phyloP scores from a whole-genome alignment of 140 eudicot species.

The Erigeron philadelphicus region DNA sequence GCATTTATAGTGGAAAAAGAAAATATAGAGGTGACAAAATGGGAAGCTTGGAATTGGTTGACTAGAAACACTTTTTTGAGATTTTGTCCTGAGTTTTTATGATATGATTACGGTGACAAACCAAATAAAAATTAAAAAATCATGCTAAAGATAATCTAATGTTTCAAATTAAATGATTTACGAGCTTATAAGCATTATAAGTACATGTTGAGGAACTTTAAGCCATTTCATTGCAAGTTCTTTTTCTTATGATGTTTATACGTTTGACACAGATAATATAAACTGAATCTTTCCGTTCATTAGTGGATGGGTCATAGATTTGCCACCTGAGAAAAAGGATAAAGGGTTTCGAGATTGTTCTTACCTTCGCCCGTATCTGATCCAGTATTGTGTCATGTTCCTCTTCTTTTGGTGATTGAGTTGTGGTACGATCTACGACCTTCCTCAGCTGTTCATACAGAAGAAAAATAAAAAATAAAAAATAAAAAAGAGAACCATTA shows the following conservation, averaged over 20 bases:
- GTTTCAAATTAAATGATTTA: not conserved
- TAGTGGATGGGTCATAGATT: not conserved
- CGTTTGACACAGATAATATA: not conserved
- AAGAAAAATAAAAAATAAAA: conserved; percentile 9
- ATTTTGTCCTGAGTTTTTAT: not conserved
- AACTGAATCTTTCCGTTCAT: not conserved
- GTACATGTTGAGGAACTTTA: not conserved
- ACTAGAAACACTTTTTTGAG: not conserved
- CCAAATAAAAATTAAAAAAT: not conserved
- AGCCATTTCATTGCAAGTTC: not conserved
- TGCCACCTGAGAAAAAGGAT: not conserved
- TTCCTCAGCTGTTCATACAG: conserved; percentile 56
- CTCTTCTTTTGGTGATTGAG: conserved; percentile 47
- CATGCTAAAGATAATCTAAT: not conserved
- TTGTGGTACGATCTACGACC: conserved; percentile 52
- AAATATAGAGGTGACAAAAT: not conserved
- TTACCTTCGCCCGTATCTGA: conserved; percentile 77
- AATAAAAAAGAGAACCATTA: conserved; percentile 1
- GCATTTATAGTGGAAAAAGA: not conserved
- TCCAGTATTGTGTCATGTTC: conserved; percentile 62
- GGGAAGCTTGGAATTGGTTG: not conserved
- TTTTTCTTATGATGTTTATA: not conserved
- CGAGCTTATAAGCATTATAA: not conserved
- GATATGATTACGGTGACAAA: not conserved
- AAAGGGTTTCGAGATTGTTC: not conserved